Conservation (phyloP, 306 rosid species). For the Pyrus communis region DNA sequence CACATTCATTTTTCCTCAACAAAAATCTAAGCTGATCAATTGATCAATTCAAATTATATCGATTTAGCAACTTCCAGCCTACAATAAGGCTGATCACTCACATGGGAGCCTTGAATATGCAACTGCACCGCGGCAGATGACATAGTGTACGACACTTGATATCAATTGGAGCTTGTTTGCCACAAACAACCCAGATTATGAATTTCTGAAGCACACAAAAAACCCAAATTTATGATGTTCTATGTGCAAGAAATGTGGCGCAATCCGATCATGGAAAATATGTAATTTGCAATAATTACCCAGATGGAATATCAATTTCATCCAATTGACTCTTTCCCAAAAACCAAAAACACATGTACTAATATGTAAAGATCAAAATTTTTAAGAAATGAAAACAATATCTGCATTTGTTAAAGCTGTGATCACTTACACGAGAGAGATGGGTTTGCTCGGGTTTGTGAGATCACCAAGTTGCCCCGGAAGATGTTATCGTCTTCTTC, state of each 20-base stretch:
- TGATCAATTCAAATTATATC: neutral
- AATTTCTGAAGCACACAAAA: neutral
- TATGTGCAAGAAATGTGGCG: neutral
- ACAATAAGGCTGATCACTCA: constrained; percentile 25
- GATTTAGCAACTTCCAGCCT: neutral
- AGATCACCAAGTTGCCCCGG: neutral
- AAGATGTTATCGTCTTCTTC: neutral
- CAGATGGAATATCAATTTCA: neutral
- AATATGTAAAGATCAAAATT: neutral
- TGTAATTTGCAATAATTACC: neutral
- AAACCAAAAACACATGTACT: neutral
- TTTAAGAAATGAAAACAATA: neutral
- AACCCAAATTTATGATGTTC: neutral
- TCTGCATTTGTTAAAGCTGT: neutral
- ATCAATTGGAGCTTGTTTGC: constrained; percentile 6
- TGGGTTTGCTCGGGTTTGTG: neutral
- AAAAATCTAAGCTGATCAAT: neutral
- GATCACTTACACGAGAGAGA: neutral
- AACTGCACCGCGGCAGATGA: constrained; percentile 47
- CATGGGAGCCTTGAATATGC: constrained; percentile 49
- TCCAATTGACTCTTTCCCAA: neutral
- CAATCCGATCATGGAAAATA: neutral
- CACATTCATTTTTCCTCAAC: neutral
- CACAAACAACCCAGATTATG: constrained; percentile 1
- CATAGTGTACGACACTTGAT: constrained; percentile 37